These are phyloP conservation scores for Avena insularis DNA, from an alignment of 176 grass and related monocot species.

Conservation along the genomic window DNA sequence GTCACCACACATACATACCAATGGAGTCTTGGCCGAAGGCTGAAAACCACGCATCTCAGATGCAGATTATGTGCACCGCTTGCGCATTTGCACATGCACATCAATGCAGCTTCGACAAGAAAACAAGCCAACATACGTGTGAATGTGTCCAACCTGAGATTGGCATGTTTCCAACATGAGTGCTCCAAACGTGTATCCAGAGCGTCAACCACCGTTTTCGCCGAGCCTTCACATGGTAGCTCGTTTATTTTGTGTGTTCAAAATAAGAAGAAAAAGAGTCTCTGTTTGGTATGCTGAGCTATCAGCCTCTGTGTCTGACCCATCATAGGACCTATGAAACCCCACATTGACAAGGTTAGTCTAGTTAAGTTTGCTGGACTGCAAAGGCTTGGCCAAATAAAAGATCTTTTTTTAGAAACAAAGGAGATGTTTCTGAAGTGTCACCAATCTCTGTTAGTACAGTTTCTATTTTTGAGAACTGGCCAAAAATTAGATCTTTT, in stretches of 20 bases:
- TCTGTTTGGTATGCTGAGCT: not conserved
- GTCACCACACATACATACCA: not conserved
- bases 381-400: not conserved
- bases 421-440: not conserved
- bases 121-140: not conserved
- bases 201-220: not conserved
- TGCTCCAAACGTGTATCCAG: not conserved
- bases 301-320: not conserved
- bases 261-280: not conserved
- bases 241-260: not conserved
- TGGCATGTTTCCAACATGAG: constrained; percentile 11
- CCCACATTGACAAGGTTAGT: not conserved
- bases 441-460: not conserved
- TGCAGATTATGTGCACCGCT: not conserved
- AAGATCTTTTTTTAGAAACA: not conserved
- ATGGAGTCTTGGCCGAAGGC: not conserved
- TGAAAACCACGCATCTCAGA: not conserved
- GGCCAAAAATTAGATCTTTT: not conserved
- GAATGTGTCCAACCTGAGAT: not conserved
- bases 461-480: not conserved
- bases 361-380: not conserved
- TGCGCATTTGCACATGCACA: not conserved
- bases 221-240: not conserved
- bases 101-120: not conserved
- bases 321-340: not conserved